Base-by-base conservation (phyloP, 768 basidiomycete genomes). In the Boletus patriciae region DNA sequence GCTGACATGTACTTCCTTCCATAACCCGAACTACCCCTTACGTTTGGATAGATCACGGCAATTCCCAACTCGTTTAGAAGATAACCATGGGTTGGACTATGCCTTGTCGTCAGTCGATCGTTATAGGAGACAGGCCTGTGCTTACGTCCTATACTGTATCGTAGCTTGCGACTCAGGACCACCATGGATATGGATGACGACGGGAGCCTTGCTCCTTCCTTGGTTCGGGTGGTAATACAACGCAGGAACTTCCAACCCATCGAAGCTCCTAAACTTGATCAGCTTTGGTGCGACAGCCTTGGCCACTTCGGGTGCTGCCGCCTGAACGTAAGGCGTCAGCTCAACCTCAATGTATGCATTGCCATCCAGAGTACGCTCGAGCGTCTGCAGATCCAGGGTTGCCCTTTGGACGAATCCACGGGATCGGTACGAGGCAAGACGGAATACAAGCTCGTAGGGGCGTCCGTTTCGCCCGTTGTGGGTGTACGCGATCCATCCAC, bases 1-100 rank as follows among this genome's bases (percentile, higher is more conserved):
- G 66, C 59, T 16, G 73, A 65, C 69, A 75, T 66, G 61, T 75
- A 78, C 48, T 58, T 70, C 54, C 65, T 76, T 33, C 76, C 77
- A 49, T 78, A 78, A 27, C 77, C 77, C 4, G 66, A 65, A 52
- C 77, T 78, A 40, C 77, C 77, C 44, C 77, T 65, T 21, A 78
- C 77, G 44, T 78, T 78, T 16, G 77, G 77, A 54, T 76, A 76
- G 33, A 78, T 70, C 34, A 78, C 56, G 0, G 76, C 77, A 25
- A 74, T 70, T 18, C 69, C 71, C 36, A 78, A 59, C 48, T 78
- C 77, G 47, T 76, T 78, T 25, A 78, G 50, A n/a, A 78, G 61
- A 57, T 78, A 78, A 33, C 70, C 72, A 46, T 78, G 75, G 5
- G 71, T 74, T 18, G 69, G 62, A 21, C 71, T 70, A 59, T 36